Percentiles rank a stretch among this genome's conserved stretches.
These are phyloP conservation scores for Colletotrichum gloeosporioides DNA, from an alignment of 2,329 filamentous ascomycete species.

Conservation along the genomic window DNA sequence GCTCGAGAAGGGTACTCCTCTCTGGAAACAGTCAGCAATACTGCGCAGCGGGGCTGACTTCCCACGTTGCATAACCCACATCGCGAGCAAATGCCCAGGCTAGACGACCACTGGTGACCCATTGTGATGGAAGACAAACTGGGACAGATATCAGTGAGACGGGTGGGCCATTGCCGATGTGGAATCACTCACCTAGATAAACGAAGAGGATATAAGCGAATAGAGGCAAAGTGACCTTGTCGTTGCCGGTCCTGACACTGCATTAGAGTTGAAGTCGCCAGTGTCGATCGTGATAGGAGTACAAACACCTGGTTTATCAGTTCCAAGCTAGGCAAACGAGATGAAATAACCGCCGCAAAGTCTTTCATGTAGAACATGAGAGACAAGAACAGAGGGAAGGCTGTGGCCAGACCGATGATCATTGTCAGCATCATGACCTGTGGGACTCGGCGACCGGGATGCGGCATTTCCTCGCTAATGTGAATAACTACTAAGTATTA, in stretches of 20 bases:
- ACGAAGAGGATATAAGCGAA: neutral
- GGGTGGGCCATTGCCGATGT: neutral
- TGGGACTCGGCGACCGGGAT: constrained; percentile 19
- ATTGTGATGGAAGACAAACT: constrained; percentile 31
- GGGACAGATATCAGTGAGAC: neutral
- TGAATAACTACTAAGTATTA: constrained; percentile 7
- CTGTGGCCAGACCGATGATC: neutral
- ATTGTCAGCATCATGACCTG: constrained; percentile 14
- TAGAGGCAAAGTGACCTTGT: neutral
- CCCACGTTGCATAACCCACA: constrained; percentile 20
- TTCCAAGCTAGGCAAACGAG: constrained; percentile 3
- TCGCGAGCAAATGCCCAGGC: constrained; percentile 38
- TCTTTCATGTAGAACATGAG: constrained; percentile 16
- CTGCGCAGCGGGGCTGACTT: neutral
- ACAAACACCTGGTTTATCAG: neutral
- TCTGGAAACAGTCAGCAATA: neutral
- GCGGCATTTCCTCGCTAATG: constrained; percentile 21
- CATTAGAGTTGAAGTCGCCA: constrained; percentile 19
- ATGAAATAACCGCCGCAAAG: constrained; percentile 28
- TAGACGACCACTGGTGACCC: constrained; percentile 34
- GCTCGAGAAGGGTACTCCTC: constrained; percentile 26
- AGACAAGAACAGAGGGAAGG: neutral
- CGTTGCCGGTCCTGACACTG: neutral
- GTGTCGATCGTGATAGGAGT: neutral
- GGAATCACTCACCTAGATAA: neutral